phyloP scores from a whole-genome alignment of 2,329 filamentous ascomycete genomes.

The Phyllosticta ampelicida region DNA sequence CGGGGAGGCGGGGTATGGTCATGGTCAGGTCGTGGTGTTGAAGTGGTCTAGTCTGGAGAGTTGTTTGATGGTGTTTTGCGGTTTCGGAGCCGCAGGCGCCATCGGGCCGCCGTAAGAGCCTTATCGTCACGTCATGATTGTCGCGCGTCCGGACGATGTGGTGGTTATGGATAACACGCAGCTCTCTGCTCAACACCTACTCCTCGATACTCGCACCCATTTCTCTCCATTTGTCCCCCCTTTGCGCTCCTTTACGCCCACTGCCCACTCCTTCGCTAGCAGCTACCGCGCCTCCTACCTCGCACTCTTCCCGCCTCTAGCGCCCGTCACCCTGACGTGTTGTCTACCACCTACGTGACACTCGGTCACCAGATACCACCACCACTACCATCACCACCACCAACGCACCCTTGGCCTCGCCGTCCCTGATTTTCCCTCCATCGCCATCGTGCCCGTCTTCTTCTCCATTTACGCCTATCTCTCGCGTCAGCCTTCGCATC shows the following conservation, averaged over 20 bases:
- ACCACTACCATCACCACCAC: not conserved
- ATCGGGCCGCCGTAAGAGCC: not conserved
- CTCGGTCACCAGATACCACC: not conserved
- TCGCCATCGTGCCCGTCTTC: not conserved
- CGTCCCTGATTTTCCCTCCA: not conserved
- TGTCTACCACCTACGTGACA: not conserved
- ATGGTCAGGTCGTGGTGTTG: too few species aligned
- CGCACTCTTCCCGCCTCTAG: not conserved
- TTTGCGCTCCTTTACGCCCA: not conserved
- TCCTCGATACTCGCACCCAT: not conserved
- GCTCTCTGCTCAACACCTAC: not conserved
- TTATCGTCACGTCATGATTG: not conserved
- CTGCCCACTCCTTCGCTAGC: not conserved
- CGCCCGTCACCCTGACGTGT: not conserved
- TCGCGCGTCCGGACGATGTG: not conserved
- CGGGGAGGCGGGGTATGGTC: not conserved
- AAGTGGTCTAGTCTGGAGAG: too few species aligned
- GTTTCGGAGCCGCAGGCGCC: not conserved
- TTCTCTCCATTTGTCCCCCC: not conserved
- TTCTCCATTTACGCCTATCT: not conserved
- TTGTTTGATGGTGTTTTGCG: not conserved
- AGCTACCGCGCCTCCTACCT: not conserved
- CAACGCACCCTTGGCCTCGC: not conserved
- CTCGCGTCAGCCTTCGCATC: not conserved
- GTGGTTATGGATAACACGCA: not conserved